Evolutionary conservation across 1,284 basidiomycete species (phyloP).

Genomic region (Ustilago sp.): DNA sequence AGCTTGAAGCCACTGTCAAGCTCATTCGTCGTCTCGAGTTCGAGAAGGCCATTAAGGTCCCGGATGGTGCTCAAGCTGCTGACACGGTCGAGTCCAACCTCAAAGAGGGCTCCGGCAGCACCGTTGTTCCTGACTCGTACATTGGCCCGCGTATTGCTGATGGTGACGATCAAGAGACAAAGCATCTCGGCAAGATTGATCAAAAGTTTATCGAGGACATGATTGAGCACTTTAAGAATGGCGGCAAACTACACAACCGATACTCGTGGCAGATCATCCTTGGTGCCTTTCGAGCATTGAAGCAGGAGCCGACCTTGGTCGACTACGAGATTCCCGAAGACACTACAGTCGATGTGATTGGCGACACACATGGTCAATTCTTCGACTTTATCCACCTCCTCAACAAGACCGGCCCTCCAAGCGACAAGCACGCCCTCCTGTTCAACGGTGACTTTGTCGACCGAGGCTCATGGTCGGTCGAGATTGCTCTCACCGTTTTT

Average conservation of each 20-base stretch:
- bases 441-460: conserved; percentile 77
- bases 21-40: conserved; percentile 75
- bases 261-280: conserved; percentile 96
- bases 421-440: conserved; percentile 61
- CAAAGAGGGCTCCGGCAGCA: conserved; percentile 54
- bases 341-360: conserved; percentile 72
- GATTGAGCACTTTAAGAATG: conserved; percentile 92
- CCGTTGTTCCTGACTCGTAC: conserved; percentile 52
- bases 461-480: conserved; percentile 95
- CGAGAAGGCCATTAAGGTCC: conserved; percentile 64
- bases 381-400: conserved; percentile 92
- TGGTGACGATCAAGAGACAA: conserved; percentile 73
- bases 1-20: conserved; percentile 90
- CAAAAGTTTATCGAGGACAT: conserved; percentile 84
- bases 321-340: conserved; percentile 82
- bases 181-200: conserved; percentile 69
- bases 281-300: conserved; percentile 82
- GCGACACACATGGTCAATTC: conserved; percentile 73
- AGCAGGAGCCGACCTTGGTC: conserved; percentile 84
- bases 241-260: conserved; percentile 80
- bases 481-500: conserved; percentile 92
- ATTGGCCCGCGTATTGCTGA: conserved; percentile 58
- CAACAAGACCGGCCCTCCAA: conserved; percentile 78
- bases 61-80: conserved; percentile 57
- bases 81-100: conserved; percentile 59